phyloP scores from a whole-genome alignment of 2,329 filamentous ascomycete genomes.

The Hirsutella minnesotensis region DNA sequence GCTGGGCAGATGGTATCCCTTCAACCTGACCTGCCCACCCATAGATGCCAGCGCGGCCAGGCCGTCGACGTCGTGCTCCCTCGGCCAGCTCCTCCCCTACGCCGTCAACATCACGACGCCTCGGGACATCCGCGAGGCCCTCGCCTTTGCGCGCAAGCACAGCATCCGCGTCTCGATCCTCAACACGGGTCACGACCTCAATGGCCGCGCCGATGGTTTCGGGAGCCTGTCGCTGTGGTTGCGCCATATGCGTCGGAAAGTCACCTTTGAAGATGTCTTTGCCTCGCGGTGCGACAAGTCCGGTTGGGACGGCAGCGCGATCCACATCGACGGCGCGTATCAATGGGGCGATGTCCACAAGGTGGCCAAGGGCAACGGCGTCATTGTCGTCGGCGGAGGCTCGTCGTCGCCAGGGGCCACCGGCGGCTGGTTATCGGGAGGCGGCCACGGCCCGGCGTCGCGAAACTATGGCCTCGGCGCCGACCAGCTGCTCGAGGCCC shows the following conservation, averaged over 20 bases:
- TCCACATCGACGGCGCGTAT: constrained; percentile 22
- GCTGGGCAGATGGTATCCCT: constrained; percentile 13
- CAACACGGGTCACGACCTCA: constrained; percentile 31
- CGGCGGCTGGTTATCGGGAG: constrained; percentile 27
- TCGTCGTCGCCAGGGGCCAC: constrained; percentile 13
- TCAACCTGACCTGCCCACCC: constrained; percentile 16
- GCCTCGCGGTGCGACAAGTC: constrained; percentile 12
- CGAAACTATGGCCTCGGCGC: constrained; percentile 28
- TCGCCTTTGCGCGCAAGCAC: constrained; percentile 17
- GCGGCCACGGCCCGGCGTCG: constrained; percentile 26
- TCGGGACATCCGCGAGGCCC: constrained; percentile 24
- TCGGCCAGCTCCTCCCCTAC: constrained; percentile 12
- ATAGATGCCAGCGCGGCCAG: constrained; percentile 12
- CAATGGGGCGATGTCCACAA: constrained; percentile 21
- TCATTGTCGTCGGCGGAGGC: constrained; percentile 23
- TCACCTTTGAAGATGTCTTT: constrained; percentile 15
- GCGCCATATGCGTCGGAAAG: constrained; percentile 18
- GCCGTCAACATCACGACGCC: constrained; percentile 12
- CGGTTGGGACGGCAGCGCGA: constrained; percentile 18
- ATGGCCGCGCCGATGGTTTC: constrained; percentile 20
- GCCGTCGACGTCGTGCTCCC: constrained; percentile 7
- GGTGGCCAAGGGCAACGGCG: constrained; percentile 15
- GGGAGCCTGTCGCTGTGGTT: constrained; percentile 20
- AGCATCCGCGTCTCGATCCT: constrained; percentile 28
- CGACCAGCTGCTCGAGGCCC: constrained; percentile 29